A percentile compares a stretch with the other conserved stretches of the same genome.
Conservation (phyloP, 352 stramenopile genomes). For the Pythium monospermum region DNA sequence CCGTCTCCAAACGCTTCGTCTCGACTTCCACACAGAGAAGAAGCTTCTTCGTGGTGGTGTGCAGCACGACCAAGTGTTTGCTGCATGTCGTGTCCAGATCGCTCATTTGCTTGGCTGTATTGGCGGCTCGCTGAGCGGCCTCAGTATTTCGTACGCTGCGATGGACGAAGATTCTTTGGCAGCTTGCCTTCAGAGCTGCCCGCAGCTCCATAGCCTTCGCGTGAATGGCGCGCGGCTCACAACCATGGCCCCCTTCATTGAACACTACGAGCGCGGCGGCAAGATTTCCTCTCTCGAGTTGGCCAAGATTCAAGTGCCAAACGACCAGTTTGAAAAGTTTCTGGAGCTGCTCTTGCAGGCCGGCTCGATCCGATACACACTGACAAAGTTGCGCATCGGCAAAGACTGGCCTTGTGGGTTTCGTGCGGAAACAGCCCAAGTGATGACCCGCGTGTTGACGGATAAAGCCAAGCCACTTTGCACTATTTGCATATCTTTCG, state of each 20-base stretch:
- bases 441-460: neutral
- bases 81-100: too few relatives aligned
- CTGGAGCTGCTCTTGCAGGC: neutral
- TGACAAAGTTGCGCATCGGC: neutral
- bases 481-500: too few relatives aligned
- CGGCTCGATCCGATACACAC: neutral
- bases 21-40: too few relatives aligned
- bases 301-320: neutral
- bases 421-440: too few relatives aligned
- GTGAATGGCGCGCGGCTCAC: neutral
- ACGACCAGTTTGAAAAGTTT: neutral
- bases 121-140: too few relatives aligned
- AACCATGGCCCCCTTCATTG: neutral
- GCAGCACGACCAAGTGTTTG: too few relatives aligned
- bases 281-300: conserved; percentile 3
- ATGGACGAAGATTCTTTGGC: too few relatives aligned
- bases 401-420: neutral
- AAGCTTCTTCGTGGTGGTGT: too few relatives aligned
- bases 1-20: too few relatives aligned
- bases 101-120: too few relatives aligned
- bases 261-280: neutral
- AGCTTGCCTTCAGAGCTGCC: neutral
- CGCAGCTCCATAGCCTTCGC: neutral
- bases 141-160: too few relatives aligned
- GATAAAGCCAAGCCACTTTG: too few relatives aligned